Evolutionary conservation across 768 basidiomycete genomes (phyloP), one percentile per base, ranked within the genome.

Genomic region (Tylopilus sp.): DNA sequence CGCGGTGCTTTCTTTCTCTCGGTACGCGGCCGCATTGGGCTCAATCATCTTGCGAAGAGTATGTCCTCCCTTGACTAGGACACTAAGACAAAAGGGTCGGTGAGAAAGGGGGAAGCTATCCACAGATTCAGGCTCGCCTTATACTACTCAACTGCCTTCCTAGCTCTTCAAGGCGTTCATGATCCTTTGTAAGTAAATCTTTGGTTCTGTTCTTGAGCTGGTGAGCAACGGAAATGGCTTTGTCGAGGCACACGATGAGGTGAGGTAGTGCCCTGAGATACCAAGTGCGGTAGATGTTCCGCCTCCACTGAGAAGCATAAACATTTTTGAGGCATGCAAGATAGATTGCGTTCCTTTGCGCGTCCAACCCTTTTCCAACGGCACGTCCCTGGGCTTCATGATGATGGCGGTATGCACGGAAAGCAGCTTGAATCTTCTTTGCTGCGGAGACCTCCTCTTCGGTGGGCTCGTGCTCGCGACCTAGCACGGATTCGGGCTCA

Each of bases 221-320:
- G n/a, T 60, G 36, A 8, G 69, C 55, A 18, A 63, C 23, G 2
- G 57, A 33, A 11, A 69, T 59, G 20, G 64, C 58, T n/a, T 60
- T 47, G 42, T 79, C 72, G 25, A 79, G 65, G 53, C 71, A 76
- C 2, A 74, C 53, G 3, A 77, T 59, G 25, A 79, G 55, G 45
- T 69, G 73, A 2, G 77, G 74, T 8, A 79, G 62, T 60, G 48
- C 12, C 67, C 68, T 51, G 80, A 78, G 17, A n/a, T n/a, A n/a
- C n/a, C n/a, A n/a, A n/a, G n/a, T n/a, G n/a, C n/a, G n/a, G n/a
- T n/a, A n/a, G n/a, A 48, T 52, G 5, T 53, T 57, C 22, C 47
- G 48, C 30, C 51, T 31, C 73, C 74, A 72, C 3, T 50, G 47
- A 25, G 66, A 64, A 7, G 50, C 56, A 38, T 53, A 56, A 21